These are phyloP conservation scores for Diplodia mutila DNA, from an alignment of 2,329 filamentous ascomycete species.

Conservation along the genomic window DNA sequence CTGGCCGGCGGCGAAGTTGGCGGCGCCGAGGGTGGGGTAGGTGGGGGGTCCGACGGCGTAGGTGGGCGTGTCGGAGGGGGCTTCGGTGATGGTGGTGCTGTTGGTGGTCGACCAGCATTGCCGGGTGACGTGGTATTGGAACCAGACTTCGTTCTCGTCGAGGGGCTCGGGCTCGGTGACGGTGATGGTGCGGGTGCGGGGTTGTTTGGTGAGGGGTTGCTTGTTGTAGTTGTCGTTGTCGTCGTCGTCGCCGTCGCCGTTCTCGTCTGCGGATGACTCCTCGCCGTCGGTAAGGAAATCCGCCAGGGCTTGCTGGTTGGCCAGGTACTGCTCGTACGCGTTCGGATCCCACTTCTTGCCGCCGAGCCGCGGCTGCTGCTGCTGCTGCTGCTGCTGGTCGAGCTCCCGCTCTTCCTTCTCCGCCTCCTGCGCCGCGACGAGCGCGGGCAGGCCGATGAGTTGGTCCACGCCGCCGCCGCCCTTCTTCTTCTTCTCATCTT, in stretches of 20 bases:
- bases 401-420: neutral
- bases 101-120: neutral
- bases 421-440: neutral
- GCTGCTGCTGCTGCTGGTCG: neutral
- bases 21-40: conserved; percentile 5
- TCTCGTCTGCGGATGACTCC: neutral
- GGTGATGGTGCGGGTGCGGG: neutral
- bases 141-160: conserved; percentile 7
- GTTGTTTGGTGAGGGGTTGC: neutral
- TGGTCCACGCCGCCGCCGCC: neutral
- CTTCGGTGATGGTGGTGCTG: no score
- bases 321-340: neutral
- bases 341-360: conserved; percentile 11
- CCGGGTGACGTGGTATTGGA: conserved; percentile 10
- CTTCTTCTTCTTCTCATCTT: no score
- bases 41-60: neutral
- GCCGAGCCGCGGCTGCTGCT: neutral
- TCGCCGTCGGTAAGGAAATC: conserved; percentile 6
- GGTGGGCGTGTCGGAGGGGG: neutral
- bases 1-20: neutral
- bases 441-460: neutral
- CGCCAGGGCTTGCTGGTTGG: neutral
- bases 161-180: neutral
- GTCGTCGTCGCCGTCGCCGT: neutral
- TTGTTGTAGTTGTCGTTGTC: no score